These are phyloP conservation scores for Kazachstania africana DNA, from an alignment of 805 yeast genomes.

Conservation along the genomic window DNA sequence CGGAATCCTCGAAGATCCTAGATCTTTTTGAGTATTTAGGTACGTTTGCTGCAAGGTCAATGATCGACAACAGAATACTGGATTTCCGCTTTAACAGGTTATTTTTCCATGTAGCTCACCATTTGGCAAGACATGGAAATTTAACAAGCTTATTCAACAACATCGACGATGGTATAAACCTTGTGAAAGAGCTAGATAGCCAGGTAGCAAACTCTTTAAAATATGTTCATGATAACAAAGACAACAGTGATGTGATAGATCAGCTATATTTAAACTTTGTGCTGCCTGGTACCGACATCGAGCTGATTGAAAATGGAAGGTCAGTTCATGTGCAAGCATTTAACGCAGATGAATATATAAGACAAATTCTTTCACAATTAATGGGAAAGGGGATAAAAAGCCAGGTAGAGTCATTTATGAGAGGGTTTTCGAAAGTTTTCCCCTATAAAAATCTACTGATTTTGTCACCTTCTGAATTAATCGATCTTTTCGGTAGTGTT, in stretches of 20 bases:
- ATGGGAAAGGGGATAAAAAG: slow-evolving; percentile 49
- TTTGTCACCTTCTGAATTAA: slow-evolving; percentile 66
- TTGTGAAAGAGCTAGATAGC: slow-evolving; percentile 42
- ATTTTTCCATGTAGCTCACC: slow-evolving; percentile 51
- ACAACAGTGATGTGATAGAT: slow-evolving; percentile 19
- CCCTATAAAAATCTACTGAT: slow-evolving; percentile 63
- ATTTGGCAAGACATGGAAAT: slow-evolving; percentile 3
- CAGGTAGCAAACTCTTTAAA: slow-evolving; percentile 46
- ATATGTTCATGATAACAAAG: slow-evolving; percentile 35
- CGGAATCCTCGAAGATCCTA: slow-evolving; percentile 32
- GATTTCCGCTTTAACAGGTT: slow-evolving; percentile 68
- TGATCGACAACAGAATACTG: slow-evolving; percentile 76
- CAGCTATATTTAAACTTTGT: slow-evolving; percentile 54
- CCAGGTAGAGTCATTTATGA: slow-evolving; percentile 59
- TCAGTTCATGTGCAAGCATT: slow-evolving; percentile 34
- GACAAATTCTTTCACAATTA: slow-evolving; percentile 43
- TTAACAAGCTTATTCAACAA: no score
- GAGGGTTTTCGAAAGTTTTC: slow-evolving; percentile 75
- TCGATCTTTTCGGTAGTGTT: slow-evolving; percentile 58
- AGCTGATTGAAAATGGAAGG: slow-evolving; percentile 46
- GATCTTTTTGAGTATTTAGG: slow-evolving; percentile 61
- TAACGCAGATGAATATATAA: slow-evolving; percentile 50
- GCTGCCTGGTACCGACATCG: slow-evolving; percentile 64
- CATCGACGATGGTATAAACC: slow-evolving; percentile 20
- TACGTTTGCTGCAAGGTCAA: slow-evolving; percentile 72